Evolutionary conservation across 2,329 filamentous ascomycete genomes (phyloP).

Genomic region (Fusarium guadeloupense): DNA sequence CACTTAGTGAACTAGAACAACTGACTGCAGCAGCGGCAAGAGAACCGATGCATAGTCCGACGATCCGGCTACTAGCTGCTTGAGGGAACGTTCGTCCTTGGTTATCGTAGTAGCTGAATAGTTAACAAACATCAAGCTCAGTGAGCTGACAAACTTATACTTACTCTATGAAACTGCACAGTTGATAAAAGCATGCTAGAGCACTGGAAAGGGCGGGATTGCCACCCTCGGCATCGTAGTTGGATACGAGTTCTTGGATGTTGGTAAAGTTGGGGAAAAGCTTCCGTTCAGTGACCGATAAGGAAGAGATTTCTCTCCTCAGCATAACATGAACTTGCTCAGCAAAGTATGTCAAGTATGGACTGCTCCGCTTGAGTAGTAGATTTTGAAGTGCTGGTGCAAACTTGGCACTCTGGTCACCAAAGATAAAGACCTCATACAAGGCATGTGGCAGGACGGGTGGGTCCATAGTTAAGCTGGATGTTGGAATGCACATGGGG

Average conservation of each 20-base stretch:
- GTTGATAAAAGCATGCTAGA: constrained; percentile 39
- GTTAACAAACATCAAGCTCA: not conserved
- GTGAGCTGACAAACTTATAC: too few relatives aligned
- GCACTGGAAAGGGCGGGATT: constrained; percentile 20
- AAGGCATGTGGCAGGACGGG: constrained; percentile 5
- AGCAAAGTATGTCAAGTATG: constrained; percentile 38
- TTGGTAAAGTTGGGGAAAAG: constrained; percentile 44
- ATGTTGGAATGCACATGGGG: not conserved
- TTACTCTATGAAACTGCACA: constrained; percentile 42
- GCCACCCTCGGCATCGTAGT: constrained; percentile 30
- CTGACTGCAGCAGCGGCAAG: constrained; percentile 42
- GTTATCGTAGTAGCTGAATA: constrained; percentile 23
- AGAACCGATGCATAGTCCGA: constrained; percentile 41
- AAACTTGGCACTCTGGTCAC: constrained; percentile 39
- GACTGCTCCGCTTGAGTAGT: constrained; percentile 37
- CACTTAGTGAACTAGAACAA: constrained; percentile 36
- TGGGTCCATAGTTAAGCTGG: constrained; percentile 5
- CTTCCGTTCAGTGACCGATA: constrained; percentile 20
- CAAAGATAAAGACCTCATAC: constrained; percentile 34
- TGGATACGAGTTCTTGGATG: constrained; percentile 40
- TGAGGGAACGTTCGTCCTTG: constrained; percentile 29
- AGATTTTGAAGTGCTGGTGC: constrained; percentile 33
- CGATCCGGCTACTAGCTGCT: constrained; percentile 6
- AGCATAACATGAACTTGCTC: constrained; percentile 35
- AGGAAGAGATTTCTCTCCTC: constrained; percentile 34